Percentiles rank a stretch among this genome's conserved stretches.
These are phyloP conservation scores for Coniferiporia sulphurascens DNA, from an alignment of 1,284 basidiomycete genomes.

Conservation along the genomic window DNA sequence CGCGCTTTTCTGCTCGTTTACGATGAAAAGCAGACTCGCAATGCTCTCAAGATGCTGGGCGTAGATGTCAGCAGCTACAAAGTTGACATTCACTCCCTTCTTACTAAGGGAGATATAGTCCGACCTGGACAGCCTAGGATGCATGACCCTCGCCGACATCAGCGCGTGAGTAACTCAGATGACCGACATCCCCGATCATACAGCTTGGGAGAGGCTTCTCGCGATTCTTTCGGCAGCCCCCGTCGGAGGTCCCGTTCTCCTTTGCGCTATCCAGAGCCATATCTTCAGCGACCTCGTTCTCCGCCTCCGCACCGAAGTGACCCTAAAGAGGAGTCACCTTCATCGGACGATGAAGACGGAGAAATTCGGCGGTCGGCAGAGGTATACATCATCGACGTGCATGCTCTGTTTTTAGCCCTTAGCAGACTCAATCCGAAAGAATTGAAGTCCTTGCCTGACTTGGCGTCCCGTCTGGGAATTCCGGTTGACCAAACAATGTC, in stretches of 20 bases:
- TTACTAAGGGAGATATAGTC: conserved; percentile 10
- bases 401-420: conserved; percentile 25
- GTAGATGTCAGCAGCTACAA: conserved; percentile 24
- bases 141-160: neutral
- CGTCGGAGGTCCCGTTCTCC: conserved; percentile 11
- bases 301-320: neutral
- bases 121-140: neutral
- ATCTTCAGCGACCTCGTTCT: neutral
- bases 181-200: neutral
- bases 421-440: conserved; percentile 23
- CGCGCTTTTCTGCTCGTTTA: conserved; percentile 28
- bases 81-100: conserved; percentile 23
- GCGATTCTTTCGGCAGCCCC: neutral
- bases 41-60: conserved; percentile 24
- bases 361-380: neutral
- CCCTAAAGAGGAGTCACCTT: neutral
- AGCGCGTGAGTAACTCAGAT: neutral
- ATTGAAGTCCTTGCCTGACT: conserved; percentile 15
- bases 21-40: conserved; percentile 21
- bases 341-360: neutral
- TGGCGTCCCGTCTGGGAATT: conserved; percentile 17
- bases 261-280: neutral
- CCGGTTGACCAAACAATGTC: conserved; percentile 20
- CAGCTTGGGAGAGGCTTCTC: neutral
- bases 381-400: conserved; percentile 31